Base-by-base conservation (phyloP, 2,329 filamentous ascomycete genomes). In the Nectriaceae sp. region DNA sequence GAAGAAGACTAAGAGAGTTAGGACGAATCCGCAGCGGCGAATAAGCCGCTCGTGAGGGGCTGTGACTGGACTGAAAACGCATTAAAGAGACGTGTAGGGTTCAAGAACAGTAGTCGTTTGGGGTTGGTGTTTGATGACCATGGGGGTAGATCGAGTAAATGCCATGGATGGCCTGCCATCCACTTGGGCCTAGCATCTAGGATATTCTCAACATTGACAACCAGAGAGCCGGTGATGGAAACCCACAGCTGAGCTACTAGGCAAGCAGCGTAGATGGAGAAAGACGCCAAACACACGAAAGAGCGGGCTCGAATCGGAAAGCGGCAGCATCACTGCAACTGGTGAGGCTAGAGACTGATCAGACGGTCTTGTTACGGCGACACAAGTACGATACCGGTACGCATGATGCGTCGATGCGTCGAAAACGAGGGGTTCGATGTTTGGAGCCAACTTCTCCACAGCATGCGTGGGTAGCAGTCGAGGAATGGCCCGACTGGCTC, bases 41-140 rank as follows among this genome's bases (percentile, higher is more conserved):
- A 53, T 47, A 54, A 54, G 47, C 46, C 57, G 52, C 51, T 59
- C 47, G 51, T 38, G 43, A 44, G 54, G 50, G 53, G 56, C 59
- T 60, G 53, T 60, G 59, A 55, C 52, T 55, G 52, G 54, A 57
- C 52, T 54, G 48, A 60, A 52, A 62, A 49, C 59, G 57, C 60
- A 62, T 62, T 54, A 62, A 58, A 51, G 44, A 50, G 46, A 42
- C 46, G 54, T 5, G 57, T 61, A 59, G 51, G 57, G 57, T 61
- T 57, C 52, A 56, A 62, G 59, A 57, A 62, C 57, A 52, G 57
- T 61, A 59, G 59, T 61, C 56, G 60, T 62, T 62, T 61, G 57
- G 59, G 54, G 56, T 58, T 43, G 45, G 54, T 47, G 53, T 50
- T 48, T 43, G 56, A 61, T 52, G 57, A 57, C 61, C 59, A 61